Conservation (phyloP, 345 rosid genomes). For the Citrus mangshanensis region DNA sequence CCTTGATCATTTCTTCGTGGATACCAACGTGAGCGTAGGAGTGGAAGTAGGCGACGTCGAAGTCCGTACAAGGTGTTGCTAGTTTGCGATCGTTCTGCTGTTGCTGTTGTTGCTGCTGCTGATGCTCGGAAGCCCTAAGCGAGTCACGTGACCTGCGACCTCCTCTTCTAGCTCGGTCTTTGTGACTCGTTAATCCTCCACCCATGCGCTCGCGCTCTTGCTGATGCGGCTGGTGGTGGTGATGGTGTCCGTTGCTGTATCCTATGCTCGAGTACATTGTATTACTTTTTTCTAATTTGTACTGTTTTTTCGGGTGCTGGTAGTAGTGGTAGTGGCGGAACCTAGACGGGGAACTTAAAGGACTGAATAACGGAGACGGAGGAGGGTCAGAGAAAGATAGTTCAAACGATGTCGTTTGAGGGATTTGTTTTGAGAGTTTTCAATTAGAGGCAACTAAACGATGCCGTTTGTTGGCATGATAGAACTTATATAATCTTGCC, state of each 20-base stretch:
- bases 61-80: conserved; percentile 67
- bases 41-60: conserved; percentile 83
- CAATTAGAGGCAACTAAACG: too few relatives aligned
- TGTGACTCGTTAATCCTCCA: conserved; percentile 25
- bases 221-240: conserved; percentile 27
- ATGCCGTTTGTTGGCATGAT: too few relatives aligned
- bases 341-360: not conserved
- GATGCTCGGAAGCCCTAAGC: conserved; percentile 44
- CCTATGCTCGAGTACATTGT: conserved; percentile 48
- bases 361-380: not conserved
- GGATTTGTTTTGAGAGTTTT: not conserved
- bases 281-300: not conserved
- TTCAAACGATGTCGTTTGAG: not conserved
- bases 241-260: conserved; percentile 50
- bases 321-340: not conserved
- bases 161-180: conserved; percentile 36
- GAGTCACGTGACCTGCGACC: conserved; percentile 39
- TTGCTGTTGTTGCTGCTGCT: conserved; percentile 4
- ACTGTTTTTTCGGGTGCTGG: not conserved
- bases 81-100: conserved; percentile 35
- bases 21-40: conserved; percentile 93
- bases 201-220: conserved; percentile 15
- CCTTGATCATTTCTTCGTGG: conserved; percentile 99
- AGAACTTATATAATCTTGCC: too few relatives aligned
- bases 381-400: not conserved